phyloP scores from a whole-genome alignment of 208 protist species.

The Porcisia hertigi region DNA sequence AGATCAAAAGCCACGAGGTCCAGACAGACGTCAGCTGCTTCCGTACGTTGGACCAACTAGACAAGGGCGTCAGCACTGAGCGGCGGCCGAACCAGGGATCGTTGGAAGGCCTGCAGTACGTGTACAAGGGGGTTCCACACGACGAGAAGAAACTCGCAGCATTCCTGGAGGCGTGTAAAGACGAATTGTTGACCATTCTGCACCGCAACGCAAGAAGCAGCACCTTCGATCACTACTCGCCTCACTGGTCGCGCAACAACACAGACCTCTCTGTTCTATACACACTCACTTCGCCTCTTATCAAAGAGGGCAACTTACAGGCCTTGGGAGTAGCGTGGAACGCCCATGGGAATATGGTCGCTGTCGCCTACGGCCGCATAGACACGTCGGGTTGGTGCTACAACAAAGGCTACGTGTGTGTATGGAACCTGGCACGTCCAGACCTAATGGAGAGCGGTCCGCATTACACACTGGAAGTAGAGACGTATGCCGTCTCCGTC shows the following conservation, averaged over 20 bases:
- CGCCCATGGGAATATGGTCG: conserved; percentile 77
- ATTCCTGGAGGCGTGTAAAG: conserved; percentile 63
- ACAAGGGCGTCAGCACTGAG: conserved; percentile 73
- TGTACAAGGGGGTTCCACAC: conserved; percentile 60
- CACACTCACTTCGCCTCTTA: conserved; percentile 65
- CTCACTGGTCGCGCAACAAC: conserved; percentile 78
- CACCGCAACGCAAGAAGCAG: conserved; percentile 70
- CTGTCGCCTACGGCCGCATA: conserved; percentile 83
- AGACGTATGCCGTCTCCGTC: conserved; percentile 77
- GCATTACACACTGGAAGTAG: conserved; percentile 78
- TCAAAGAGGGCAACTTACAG: conserved; percentile 68
- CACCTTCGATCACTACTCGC: conserved; percentile 85
- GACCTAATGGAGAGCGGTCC: conserved; percentile 63
- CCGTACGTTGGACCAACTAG: conserved; percentile 46
- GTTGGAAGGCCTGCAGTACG: conserved; percentile 80
- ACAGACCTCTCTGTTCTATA: conserved; percentile 60
- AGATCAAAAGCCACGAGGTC: conserved; percentile 33
- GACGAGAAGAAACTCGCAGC: conserved; percentile 57
- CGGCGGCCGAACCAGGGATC: conserved; percentile 47
- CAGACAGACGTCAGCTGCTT: conserved; percentile 79
- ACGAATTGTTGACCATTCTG: conserved; percentile 63
- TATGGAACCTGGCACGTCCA: conserved; percentile 79
- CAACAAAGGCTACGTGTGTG: conserved; percentile 71
- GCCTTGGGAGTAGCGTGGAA: conserved; percentile 85
- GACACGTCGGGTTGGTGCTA: conserved; percentile 90